These are phyloP conservation scores for Hypoxylon sp. DNA, from an alignment of 2,329 filamentous ascomycete genomes.

Conservation along the genomic window DNA sequence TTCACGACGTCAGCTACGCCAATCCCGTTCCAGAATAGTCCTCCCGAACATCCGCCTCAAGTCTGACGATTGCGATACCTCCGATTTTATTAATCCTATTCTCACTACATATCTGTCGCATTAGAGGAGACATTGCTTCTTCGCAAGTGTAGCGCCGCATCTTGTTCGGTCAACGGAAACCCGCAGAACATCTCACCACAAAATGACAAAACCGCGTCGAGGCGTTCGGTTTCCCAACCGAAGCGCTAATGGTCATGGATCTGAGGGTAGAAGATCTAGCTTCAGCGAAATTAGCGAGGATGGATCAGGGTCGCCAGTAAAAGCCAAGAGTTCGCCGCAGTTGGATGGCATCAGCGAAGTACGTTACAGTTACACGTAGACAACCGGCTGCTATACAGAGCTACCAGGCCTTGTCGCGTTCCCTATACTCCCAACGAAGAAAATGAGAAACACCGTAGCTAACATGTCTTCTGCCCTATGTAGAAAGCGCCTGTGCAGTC, in stretches of 20 bases:
- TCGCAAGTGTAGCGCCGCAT: not conserved
- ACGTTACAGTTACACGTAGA: constrained; percentile 12
- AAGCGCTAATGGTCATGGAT: constrained; percentile 55
- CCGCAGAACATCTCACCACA: constrained; percentile 9
- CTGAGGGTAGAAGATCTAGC: constrained; percentile 70
- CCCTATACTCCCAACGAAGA: too few species aligned
- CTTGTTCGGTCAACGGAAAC: not conserved
- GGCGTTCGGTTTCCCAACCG: constrained; percentile 65
- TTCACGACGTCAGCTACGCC: constrained; percentile 5
- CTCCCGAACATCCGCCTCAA: constrained; percentile 9
- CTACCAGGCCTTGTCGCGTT: too few species aligned
- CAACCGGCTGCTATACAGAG: too few species aligned
- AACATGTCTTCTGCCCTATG: constrained; percentile 2
- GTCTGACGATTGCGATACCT: not conserved
- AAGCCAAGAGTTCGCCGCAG: constrained; percentile 43
- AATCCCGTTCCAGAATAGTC: constrained; percentile 10
- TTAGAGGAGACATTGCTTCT: not conserved
- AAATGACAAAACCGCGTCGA: constrained; percentile 54
- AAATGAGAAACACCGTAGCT: too few species aligned
- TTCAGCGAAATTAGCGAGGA: constrained; percentile 76
- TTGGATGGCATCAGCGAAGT: constrained; percentile 52
- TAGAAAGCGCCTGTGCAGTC: constrained; percentile 59
- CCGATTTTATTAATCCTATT: constrained; percentile 6
- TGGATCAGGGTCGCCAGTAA: constrained; percentile 52
- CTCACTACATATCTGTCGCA: constrained; percentile 10